A percentile compares a stretch with the other conserved stretches of the same genome.
Conservation (phyloP, 116 monocot genomes). For the Iris pallida region DNA sequence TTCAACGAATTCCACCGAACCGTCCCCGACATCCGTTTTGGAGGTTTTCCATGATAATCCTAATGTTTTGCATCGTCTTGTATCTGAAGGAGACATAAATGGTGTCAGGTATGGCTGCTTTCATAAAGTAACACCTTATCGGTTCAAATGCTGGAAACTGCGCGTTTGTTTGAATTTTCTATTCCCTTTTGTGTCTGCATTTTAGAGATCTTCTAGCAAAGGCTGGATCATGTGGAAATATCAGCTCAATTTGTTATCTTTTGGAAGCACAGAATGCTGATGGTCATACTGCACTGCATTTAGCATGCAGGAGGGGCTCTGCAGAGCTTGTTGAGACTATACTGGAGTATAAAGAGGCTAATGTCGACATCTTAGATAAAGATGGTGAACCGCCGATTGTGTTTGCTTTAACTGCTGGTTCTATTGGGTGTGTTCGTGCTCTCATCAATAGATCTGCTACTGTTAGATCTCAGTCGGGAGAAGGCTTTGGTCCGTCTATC, state of each 20-base stretch:
- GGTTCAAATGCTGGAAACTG: constrained; percentile 1
- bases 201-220: constrained; percentile 69
- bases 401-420: constrained; percentile 88
- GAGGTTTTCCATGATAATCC: constrained; percentile 65
- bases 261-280: constrained; percentile 83
- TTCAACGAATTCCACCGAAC: constrained; percentile 39
- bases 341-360: constrained; percentile 70
- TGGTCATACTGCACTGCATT: constrained; percentile 86
- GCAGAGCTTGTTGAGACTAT: constrained; percentile 73
- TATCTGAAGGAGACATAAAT: constrained; percentile 64
- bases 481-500: constrained; percentile 68
- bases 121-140: not conserved
- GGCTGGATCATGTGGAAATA: constrained; percentile 48
- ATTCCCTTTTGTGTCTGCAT: constrained; percentile 1
- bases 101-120: constrained; percentile 55
- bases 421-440: constrained; percentile 67
- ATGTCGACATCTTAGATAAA: constrained; percentile 82
- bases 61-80: constrained; percentile 64
- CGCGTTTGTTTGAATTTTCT: not conserved
- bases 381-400: constrained; percentile 91
- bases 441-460: constrained; percentile 75
- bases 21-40: constrained; percentile 74
- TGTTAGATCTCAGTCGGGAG: constrained; percentile 53
- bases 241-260: constrained; percentile 53
- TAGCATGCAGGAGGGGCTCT: constrained; percentile 82